Base-by-base conservation (phyloP, 2,329 filamentous ascomycete species). In the Rutstroemia sp. region DNA sequence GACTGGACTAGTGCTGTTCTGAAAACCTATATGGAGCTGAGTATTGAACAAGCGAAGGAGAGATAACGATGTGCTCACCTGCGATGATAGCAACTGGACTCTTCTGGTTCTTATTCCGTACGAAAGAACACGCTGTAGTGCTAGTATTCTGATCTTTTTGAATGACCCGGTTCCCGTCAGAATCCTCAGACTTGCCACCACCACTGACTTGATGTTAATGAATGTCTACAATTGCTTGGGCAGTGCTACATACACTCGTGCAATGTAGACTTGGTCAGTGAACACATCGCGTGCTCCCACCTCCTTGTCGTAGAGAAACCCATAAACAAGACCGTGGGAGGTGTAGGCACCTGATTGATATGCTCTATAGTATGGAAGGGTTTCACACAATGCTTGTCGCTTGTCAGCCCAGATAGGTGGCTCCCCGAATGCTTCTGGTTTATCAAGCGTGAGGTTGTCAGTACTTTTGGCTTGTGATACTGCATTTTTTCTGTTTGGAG, bases 311-410 rank as follows among this genome's bases (percentile, higher is more conserved):
- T 86, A 73, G 23, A 89, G 73, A 57, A 86, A 78, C 0, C 80
- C 82, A 45, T 73, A 73, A 2, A 76, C 76, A n/a, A 80, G 67
- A 0, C 73, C 71, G 2, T 76, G 70, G 0, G 70, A 72, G 0
- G 74, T 73, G 54, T 89, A 83, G 4, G 77, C 73, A 5, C 81
- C 82, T 1, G 80, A 75, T 61, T 89, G 81, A 39, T 82, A 81
- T 1, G 79, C 71, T 14, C 76, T 78, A 68, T 81, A 89, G 69
- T 83, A 87, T 0, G 78, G 75, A 0, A 88, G 65, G 0, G 83
- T 76, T 63, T 88, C 83, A 61, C 81, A 87, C 0, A 90, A 70
- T 14, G 78, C 78, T 57, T 83, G 79, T 4, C 86, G 76, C 38
- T 70, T 70, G 5, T 79, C 72, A 0, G 83, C 76, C 80, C 81